These are phyloP conservation scores for Dipodascopsis uninucleata DNA, from an alignment of 805 yeast species.

Conservation along the genomic window DNA sequence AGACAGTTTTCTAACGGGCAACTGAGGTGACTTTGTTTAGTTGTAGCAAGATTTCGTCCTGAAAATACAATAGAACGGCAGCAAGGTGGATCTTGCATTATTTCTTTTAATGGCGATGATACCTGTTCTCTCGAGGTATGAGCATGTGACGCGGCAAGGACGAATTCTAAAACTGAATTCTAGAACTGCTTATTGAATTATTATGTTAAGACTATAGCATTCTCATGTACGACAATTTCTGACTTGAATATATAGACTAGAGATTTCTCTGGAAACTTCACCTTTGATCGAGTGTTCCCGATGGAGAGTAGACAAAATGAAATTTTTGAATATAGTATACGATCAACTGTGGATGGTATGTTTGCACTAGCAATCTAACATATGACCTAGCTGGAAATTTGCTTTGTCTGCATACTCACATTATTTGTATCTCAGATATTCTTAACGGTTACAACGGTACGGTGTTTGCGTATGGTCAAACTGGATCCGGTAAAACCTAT, in stretches of 20 bases:
- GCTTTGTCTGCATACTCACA: neutral
- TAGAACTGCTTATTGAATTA: neutral
- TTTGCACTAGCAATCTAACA: too few species aligned
- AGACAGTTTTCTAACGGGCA: too few species aligned
- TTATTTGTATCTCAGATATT: conserved; percentile 42
- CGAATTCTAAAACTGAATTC: too few species aligned
- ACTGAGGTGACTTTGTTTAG: too few species aligned
- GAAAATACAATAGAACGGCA: conserved; percentile 39
- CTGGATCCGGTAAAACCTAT: conserved; percentile 72
- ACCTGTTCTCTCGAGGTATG: conserved; percentile 30
- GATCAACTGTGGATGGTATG: conserved; percentile 52
- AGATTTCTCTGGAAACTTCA: conserved; percentile 39
- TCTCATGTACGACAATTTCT: too few species aligned
- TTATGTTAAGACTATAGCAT: neutral
- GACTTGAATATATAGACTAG: conserved; percentile 7
- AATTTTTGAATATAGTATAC: conserved; percentile 56
- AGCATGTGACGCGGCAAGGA: too few species aligned
- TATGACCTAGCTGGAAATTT: too few species aligned
- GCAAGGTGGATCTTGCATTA: conserved; percentile 26
- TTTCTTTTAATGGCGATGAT: conserved; percentile 30
- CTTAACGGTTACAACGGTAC: conserved; percentile 76
- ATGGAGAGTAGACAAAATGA: conserved; percentile 51
- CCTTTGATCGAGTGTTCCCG: conserved; percentile 64
- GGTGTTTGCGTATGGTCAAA: conserved; percentile 74
- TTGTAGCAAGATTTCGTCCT: conserved; percentile 72